A percentile compares a stretch with the other conserved stretches of the same genome.
Conservation (phyloP, 257 asterid genomes). For the Nicotiana attenuata region DNA sequence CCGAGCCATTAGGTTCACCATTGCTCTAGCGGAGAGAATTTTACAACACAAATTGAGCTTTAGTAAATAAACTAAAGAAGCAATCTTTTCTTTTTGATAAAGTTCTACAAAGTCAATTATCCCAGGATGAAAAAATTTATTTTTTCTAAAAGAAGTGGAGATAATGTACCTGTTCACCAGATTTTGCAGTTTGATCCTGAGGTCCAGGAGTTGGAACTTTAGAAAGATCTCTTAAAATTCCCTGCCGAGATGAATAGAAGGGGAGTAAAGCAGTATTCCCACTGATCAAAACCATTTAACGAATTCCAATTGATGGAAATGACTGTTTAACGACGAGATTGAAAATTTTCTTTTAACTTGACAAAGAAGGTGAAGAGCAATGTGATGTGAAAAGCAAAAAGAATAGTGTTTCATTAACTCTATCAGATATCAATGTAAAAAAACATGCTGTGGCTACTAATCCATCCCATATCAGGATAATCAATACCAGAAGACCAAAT, state of each 20-base stretch:
- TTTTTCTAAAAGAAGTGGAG: not conserved
- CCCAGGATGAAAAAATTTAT: not conserved
- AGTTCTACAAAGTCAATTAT: not conserved
- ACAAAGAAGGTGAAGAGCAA: not conserved
- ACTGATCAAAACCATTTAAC: not conserved
- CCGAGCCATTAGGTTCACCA: conserved; percentile 46
- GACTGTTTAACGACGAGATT: not conserved
- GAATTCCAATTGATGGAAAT: not conserved
- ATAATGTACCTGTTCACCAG: conserved; percentile 39
- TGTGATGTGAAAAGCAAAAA: not conserved
- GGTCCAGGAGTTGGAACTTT: conserved; percentile 51
- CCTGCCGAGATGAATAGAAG: conserved; percentile 37
- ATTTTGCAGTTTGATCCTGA: conserved; percentile 48
- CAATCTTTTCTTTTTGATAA: not conserved
- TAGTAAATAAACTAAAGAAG: not conserved
- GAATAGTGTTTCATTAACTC: not conserved
- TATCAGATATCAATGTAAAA: not conserved
- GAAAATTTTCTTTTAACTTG: not conserved
- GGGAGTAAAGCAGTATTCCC: not conserved
- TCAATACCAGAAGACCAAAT: not conserved
- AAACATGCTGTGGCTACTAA: not conserved
- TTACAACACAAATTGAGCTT: not conserved
- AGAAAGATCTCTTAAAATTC: conserved; percentile 78
- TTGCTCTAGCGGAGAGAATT: conserved; percentile 33
- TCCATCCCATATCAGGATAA: not conserved